Base-by-base conservation (phyloP, 768 basidiomycete genomes). In the Lactifluus hygrophoroides region DNA sequence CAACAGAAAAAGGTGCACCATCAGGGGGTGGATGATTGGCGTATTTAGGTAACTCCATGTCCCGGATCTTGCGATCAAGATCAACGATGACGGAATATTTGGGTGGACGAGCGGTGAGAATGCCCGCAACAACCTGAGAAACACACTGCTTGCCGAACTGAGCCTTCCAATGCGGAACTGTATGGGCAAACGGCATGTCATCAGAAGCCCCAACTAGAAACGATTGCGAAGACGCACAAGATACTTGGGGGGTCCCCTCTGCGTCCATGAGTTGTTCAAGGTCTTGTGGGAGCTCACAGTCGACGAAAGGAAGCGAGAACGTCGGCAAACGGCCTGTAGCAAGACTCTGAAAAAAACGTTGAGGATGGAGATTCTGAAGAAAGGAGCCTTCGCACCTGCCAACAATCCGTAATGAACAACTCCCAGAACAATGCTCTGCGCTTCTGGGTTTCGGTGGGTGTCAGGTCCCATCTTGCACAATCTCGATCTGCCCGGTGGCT, bases 401-500 rank as follows among this genome's bases (percentile, higher is more conserved):
- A 87, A 60, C 82, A 81, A 67, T 87, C 85, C 0, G 85, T 84
- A 62, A 86, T 83, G 64, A 85, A 86, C 28, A 87, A 59, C 60
- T 88, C 85, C 86, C 86, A 87, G 64, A 87, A 87, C 23, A 87
- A 67, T 1, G 82, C 78, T 30, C 85, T 77, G 4, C 86, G 78
- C 67, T 86, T 86, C 71, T 88, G 84, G 5, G 86, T 82, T 65
- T 85, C 85, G 1, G 76, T 74, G 3, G 77, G 76, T 5, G 79
- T 62, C 19, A 88, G 68, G 37, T 80, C 78, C 84, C 85, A 88
- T 30, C 86, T 76, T 5, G 85, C 85, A 66, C 83, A 84, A 66
- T 88, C 85, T 8, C 84, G 83, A 64, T 88, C 85, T 87, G 28
- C 21, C 5, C n/a, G 11, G 11, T 8, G 21, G 46, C 11, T 14